Conservation (phyloP, 2,329 filamentous ascomycete genomes). For the Fusarium pseudograminearum region DNA sequence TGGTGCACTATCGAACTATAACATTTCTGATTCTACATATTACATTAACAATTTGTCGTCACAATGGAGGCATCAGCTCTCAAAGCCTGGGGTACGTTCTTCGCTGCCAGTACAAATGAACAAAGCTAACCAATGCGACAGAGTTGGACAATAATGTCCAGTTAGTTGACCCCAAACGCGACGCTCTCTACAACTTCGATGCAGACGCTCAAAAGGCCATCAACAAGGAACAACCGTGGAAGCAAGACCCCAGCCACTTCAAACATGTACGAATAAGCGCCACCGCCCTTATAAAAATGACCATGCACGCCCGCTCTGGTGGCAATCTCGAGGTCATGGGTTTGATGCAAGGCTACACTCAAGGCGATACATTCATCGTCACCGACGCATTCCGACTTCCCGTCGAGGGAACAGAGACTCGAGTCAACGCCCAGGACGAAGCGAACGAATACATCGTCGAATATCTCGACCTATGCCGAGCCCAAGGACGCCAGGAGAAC, state of each 20-base stretch:
- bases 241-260: constrained; percentile 84
- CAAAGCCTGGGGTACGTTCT: constrained; percentile 48
- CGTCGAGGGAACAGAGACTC: constrained; percentile 97
- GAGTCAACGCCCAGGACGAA: constrained; percentile 95
- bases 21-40: constrained; percentile 18
- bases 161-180: constrained; percentile 86
- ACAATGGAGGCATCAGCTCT: constrained; percentile 50
- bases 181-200: constrained; percentile 92
- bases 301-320: constrained; percentile 97
- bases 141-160: constrained; percentile 89
- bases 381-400: constrained; percentile 94
- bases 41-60: constrained; percentile 29
- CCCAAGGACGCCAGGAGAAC: constrained; percentile 86
- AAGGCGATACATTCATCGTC: constrained; percentile 86
- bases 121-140: constrained; percentile 53
- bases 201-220: constrained; percentile 74
- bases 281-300: constrained; percentile 96
- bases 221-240: constrained; percentile 78
- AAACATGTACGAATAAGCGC: constrained; percentile 93
- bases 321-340: constrained; percentile 96
- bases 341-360: constrained; percentile 94
- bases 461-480: constrained; percentile 81
- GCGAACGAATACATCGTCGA: constrained; percentile 97
- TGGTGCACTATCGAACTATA: constrained; percentile 23
- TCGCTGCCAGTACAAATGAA: accelerated